Evolutionary conservation across 305 asterid genomes (phyloP).

Genomic region (Stenogyne calaminthoides): DNA sequence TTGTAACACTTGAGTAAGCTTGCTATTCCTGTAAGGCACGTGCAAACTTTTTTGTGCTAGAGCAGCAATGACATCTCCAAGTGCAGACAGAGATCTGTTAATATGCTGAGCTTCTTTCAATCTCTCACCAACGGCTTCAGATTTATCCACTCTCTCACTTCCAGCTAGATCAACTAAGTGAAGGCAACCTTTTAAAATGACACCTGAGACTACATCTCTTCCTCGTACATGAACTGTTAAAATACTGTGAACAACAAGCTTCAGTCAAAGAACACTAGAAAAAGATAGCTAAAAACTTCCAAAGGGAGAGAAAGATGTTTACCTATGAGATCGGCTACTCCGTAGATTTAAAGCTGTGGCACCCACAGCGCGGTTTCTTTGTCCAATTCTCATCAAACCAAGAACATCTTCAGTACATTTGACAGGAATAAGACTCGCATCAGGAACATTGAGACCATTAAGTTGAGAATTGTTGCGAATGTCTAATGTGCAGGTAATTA

Average conservation of each 20-base stretch:
- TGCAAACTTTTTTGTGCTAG: constrained; percentile 90
- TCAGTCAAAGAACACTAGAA: constrained; percentile 15
- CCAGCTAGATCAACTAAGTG: constrained; percentile 96
- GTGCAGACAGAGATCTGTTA: constrained; percentile 85
- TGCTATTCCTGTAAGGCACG: constrained; percentile 92
- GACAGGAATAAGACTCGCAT: constrained; percentile 78
- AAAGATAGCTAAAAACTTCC: background rate
- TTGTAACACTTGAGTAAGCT: constrained; percentile 92
- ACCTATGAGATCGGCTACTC: constrained; percentile 95
- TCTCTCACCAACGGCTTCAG: constrained; percentile 96
- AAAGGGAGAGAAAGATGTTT: background rate
- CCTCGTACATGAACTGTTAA: constrained; percentile 92
- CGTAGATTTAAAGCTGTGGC: constrained; percentile 92
- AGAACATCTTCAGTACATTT: constrained; percentile 86
- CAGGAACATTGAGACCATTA: constrained; percentile 93
- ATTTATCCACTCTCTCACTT: constrained; percentile 88
- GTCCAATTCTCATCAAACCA: constrained; percentile 86
- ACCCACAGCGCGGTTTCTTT: constrained; percentile 85
- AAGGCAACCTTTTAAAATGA: constrained; percentile 78
- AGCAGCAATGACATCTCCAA: constrained; percentile 94
- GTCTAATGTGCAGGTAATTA: constrained; percentile 69
- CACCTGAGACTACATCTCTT: constrained; percentile 77
- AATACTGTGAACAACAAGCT: constrained; percentile 53
- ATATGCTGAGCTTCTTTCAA: constrained; percentile 95
- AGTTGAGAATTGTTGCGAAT: constrained; percentile 88